Base-by-base conservation (phyloP, 805 yeast genomes). In the Candida sphagnicola region DNA sequence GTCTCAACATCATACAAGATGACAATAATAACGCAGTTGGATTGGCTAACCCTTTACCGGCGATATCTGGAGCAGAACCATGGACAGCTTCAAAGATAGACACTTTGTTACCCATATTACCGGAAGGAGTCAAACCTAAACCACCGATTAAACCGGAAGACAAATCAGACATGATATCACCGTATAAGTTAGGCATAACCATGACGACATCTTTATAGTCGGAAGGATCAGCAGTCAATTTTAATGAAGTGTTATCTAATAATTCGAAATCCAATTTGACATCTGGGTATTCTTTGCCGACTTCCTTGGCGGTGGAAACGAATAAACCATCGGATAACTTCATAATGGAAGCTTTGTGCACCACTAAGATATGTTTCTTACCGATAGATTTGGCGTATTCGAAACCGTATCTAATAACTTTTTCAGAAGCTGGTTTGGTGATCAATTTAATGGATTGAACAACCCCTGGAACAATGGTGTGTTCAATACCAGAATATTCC, bases 141-240 rank as follows among this genome's bases (percentile, higher is more conserved):
- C 99, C 98, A 65, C 99, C 99, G 51, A 95, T 95, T 60, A 93
- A 77, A 72, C 99, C 99, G 43, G 96, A 86, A 54, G 95, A 88
- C 67, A 93, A 76, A 70, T 93, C 99, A 49, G 98, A 91, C 84
- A 93, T 82, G 70, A 93, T 93, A 69, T 93, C 98, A 79, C 99
- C 99, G 72, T 93, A 93, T 68, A 93, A 79, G 83, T 93, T 93
- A 60, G 99, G 99, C 96, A 95, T 93, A 54, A 93, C 99, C 86
- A 80, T 80, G 59, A 93, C 99, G 43, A 84, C 82, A 56, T 87
- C 79, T 68, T 82, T 75, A 81, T 89, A 91, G 55, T 82, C 82
- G 42, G 77, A 65, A 51, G 99, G 99, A 70, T 91, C 89, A 46
- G 85, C 74, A 53, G 95, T 95, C 64, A 89, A 79, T 67, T 79